Percentiles rank a stretch among this genome's conserved stretches.
Conservation (phyloP, 768 basidiomycete genomes). For the Rhizopogon vinicolor region DNA sequence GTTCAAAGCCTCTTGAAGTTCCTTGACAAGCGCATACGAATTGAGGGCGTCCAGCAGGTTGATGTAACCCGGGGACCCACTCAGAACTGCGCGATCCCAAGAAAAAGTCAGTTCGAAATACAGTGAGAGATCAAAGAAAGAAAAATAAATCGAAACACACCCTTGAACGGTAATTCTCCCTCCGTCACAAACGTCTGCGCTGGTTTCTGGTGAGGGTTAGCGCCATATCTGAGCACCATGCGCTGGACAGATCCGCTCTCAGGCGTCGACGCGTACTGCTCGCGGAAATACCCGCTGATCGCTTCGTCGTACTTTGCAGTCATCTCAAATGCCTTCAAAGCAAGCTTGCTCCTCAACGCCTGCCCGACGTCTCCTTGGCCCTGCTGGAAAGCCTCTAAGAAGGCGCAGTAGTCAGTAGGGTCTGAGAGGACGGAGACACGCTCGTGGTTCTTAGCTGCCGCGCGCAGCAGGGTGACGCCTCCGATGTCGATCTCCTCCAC, state of each 20-base stretch:
- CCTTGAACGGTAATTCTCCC: slow-evolving; percentile 91
- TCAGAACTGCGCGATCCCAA: slow-evolving; percentile 54
- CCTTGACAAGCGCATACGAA: slow-evolving; percentile 93
- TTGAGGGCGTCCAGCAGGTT: slow-evolving; percentile 97
- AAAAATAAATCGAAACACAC: slow-evolving; percentile 30
- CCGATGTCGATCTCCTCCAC: slow-evolving; percentile 99
- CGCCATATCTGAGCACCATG: slow-evolving; percentile 87
- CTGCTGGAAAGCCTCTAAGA: slow-evolving; percentile 73
- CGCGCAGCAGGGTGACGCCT: slow-evolving; percentile 94
- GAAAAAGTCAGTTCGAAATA: neutral
- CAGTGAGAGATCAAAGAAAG: neutral
- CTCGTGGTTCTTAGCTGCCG: slow-evolving; percentile 97
- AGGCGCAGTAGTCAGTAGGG: slow-evolving; percentile 80
- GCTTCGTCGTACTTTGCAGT: slow-evolving; percentile 94
- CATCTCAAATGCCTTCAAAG: slow-evolving; percentile 96
- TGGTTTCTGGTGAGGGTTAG: slow-evolving; percentile 98
- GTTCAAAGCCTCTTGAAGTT: slow-evolving; percentile 79
- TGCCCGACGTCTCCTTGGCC: slow-evolving; percentile 74
- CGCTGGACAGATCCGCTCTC: slow-evolving; percentile 78
- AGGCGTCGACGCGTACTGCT: slow-evolving; percentile 88
- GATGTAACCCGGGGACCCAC: slow-evolving; percentile 96
- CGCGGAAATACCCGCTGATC: slow-evolving; percentile 94
- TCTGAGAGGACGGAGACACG: slow-evolving; percentile 88
- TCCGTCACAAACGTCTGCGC: slow-evolving; percentile 92
- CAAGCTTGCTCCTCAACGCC: slow-evolving; percentile 68